phyloP scores from a whole-genome alignment of 805 yeast species.

The Clavispora carvajalis region DNA sequence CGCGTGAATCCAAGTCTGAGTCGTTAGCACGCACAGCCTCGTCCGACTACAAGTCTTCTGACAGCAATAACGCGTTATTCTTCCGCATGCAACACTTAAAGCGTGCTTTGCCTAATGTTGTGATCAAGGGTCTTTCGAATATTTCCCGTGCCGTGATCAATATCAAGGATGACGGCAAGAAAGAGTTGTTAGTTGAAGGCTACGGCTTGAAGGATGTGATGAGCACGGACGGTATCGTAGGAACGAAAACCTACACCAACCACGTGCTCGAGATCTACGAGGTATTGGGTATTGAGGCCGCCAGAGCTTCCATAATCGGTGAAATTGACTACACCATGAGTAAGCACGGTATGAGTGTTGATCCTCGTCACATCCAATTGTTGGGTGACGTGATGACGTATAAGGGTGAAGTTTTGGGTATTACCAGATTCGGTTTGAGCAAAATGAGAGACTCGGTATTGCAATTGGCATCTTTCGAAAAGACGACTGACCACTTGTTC shows the following conservation, averaged over 20 bases:
- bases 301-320: constrained; percentile 83
- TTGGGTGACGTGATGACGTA: constrained; percentile 98
- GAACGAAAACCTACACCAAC: constrained; percentile 81
- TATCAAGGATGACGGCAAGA: constrained; percentile 77
- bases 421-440: constrained; percentile 94
- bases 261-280: constrained; percentile 85
- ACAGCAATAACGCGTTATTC: constrained; percentile 51
- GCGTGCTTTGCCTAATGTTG: constrained; percentile 78
- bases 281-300: constrained; percentile 97
- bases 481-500: constrained; percentile 95
- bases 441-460: constrained; percentile 98
- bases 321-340: constrained; percentile 98
- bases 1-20: constrained; percentile 33
- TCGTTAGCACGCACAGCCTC: constrained; percentile 26
- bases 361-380: constrained; percentile 97
- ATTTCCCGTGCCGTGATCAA: constrained; percentile 96
- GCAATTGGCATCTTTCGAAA: constrained; percentile 95
- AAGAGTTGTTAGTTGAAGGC: constrained; percentile 94
- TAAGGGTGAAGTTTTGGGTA: constrained; percentile 97
- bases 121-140: constrained; percentile 88
- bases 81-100: constrained; percentile 86
- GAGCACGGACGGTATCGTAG: constrained; percentile 96
- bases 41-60: constrained; percentile 31
- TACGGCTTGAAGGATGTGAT: constrained; percentile 94
- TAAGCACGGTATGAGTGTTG: constrained; percentile 99